These are phyloP conservation scores for Penicillium paradoxum DNA, from an alignment of 495 filamentous ascomycete genomes.

Conservation along the genomic window DNA sequence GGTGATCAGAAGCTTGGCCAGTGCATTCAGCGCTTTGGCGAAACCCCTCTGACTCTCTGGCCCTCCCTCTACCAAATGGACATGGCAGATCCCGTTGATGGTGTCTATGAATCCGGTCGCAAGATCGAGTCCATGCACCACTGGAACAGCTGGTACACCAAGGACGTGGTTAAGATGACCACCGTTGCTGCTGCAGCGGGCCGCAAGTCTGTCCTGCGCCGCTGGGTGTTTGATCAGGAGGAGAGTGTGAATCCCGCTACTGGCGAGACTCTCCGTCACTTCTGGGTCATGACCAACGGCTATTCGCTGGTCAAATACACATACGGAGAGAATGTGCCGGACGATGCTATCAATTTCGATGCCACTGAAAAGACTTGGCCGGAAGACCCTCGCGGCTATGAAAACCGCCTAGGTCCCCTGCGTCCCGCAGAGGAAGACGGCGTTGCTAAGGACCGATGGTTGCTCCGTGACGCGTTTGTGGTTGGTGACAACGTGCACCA, in stretches of 20 bases:
- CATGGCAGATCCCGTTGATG: slow-evolving; percentile 53
- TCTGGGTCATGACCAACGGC: slow-evolving; percentile 57
- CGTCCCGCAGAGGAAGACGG: slow-evolving; percentile 40
- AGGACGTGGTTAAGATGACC: slow-evolving; percentile 56
- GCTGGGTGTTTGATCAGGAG: slow-evolving; percentile 56
- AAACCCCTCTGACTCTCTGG: slow-evolving; percentile 52
- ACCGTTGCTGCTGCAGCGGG: slow-evolving; percentile 52
- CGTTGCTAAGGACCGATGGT: slow-evolving; percentile 43
- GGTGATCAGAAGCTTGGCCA: slow-evolving; percentile 60
- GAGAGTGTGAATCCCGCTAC: slow-evolving; percentile 38
- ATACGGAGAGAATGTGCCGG: slow-evolving; percentile 37
- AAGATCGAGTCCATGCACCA: slow-evolving; percentile 58
- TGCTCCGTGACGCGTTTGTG: slow-evolving; percentile 38
- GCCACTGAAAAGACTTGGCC: slow-evolving; percentile 59
- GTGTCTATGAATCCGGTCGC: slow-evolving; percentile 58
- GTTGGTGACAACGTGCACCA: slow-evolving; percentile 47
- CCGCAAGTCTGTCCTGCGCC: slow-evolving; percentile 55
- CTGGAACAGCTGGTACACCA: slow-evolving; percentile 55
- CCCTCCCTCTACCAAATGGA: slow-evolving; percentile 61
- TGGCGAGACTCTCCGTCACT: slow-evolving; percentile 37
- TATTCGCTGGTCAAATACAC: slow-evolving; percentile 56
- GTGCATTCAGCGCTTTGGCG: slow-evolving; percentile 54
- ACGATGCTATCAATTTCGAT: slow-evolving; percentile 49
- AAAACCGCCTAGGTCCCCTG: slow-evolving; percentile 50
- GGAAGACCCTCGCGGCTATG: slow-evolving; percentile 46